Conservation (phyloP, 73 alveolate genomes). For the Tetrahymena elliotti region DNA sequence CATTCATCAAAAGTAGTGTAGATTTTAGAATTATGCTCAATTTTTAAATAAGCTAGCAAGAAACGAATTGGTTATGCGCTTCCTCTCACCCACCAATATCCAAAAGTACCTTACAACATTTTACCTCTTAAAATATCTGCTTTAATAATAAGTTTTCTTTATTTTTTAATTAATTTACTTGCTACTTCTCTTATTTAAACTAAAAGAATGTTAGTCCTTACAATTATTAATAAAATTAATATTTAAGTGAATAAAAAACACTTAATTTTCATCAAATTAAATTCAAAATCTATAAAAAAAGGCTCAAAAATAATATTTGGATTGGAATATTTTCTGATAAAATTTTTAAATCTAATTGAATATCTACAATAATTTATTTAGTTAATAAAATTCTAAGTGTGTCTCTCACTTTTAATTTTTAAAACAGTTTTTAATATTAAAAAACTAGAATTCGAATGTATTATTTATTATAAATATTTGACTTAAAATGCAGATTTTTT, state of each 20-base stretch:
- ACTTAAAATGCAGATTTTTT: too few relatives aligned
- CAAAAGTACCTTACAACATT: neutral
- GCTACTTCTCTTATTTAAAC: neutral
- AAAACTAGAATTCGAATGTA: too few relatives aligned
- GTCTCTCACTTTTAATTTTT: too few relatives aligned
- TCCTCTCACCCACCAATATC: slow-evolving; percentile 5
- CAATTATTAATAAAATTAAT: too few relatives aligned
- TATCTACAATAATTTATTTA: too few relatives aligned
- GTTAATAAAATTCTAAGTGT: too few relatives aligned
- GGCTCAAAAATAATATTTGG: neutral
- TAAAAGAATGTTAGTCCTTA: neutral
- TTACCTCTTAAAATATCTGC: too few relatives aligned
- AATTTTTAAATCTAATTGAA: too few relatives aligned
- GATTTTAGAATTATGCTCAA: neutral
- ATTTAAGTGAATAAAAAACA: too few relatives aligned
- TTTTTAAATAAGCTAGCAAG: neutral
- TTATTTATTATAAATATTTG: too few relatives aligned
- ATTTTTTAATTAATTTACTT: neutral
- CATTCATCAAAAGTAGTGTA: neutral
- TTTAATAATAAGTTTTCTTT: neutral
- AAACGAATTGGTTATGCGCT: neutral
- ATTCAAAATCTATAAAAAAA: neutral
- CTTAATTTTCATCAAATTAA: too few relatives aligned
- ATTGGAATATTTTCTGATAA: neutral
- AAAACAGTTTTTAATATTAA: too few relatives aligned